A percentile compares a stretch with the other conserved stretches of the same genome.
phyloP scores from a whole-genome alignment of 2,329 filamentous ascomycete species.

The Aspergillus fijiensis region DNA sequence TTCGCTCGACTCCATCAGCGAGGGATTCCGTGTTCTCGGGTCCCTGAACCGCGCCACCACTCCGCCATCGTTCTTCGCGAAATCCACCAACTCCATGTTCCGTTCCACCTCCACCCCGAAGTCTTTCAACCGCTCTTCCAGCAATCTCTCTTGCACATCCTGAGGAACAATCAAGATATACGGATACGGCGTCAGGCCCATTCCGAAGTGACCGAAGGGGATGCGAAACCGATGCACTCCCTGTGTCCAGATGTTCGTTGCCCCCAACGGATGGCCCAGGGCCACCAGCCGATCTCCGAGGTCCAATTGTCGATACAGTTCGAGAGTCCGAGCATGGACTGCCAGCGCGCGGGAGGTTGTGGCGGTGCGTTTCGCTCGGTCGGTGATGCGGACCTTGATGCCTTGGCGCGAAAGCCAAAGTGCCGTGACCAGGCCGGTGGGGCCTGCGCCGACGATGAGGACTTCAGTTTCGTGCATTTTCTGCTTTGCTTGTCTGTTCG shows the following conservation, averaged over 20 bases:
- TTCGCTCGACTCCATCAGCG: not conserved
- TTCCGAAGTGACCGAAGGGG: constrained; percentile 24
- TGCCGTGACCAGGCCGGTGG: constrained; percentile 46
- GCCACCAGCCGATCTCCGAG: constrained; percentile 39
- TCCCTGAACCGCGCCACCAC: constrained; percentile 24
- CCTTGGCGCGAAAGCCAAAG: constrained; percentile 49
- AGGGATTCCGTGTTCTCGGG: not conserved
- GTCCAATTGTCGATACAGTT: constrained; percentile 51
- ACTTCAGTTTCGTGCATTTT: constrained; percentile 25
- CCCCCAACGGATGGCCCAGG: constrained; percentile 39
- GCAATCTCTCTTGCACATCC: constrained; percentile 30
- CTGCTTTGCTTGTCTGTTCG: not conserved
- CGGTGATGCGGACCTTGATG: constrained; percentile 51
- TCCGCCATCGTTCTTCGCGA: constrained; percentile 22
- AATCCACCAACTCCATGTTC: constrained; percentile 26
- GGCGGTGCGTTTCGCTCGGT: constrained; percentile 42
- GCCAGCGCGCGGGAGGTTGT: constrained; percentile 42
- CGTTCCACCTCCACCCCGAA: constrained; percentile 31
- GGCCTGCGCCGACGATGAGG: constrained; percentile 49
- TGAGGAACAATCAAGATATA: constrained; percentile 30
- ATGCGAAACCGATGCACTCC: constrained; percentile 25
- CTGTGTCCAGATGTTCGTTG: constrained; percentile 39
- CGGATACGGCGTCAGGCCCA: constrained; percentile 31
- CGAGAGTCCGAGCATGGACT: constrained; percentile 52
- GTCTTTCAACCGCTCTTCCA: constrained; percentile 28